Conservation (phyloP, 768 basidiomycete genomes). For the Saitozyma sp. region DNA sequence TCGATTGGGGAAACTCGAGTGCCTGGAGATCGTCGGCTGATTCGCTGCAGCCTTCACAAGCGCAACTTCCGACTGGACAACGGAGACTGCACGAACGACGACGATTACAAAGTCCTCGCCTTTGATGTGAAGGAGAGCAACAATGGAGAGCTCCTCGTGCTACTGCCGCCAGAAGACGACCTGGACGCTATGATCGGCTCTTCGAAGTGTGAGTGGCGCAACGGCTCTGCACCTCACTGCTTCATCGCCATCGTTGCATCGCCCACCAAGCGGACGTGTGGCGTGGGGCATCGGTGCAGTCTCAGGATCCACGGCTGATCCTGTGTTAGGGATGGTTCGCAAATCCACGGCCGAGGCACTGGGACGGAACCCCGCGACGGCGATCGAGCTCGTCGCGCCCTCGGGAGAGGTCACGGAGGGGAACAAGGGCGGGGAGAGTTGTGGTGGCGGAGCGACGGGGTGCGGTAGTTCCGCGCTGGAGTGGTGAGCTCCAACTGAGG, state of each 20-base stretch:
- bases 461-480: constrained; percentile 31
- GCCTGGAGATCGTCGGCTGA: neutral
- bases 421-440: constrained; percentile 5
- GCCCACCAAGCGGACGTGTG: too few species aligned
- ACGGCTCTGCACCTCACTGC: too few species aligned
- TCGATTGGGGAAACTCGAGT: too few species aligned
- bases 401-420: constrained; percentile 18
- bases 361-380: constrained; percentile 37
- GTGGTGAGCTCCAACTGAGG: constrained; percentile 8
- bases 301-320: too few species aligned
- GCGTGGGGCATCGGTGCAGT: too few species aligned
- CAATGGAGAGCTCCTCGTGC: constrained; percentile 56
- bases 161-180: constrained; percentile 60
- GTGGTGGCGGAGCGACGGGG: neutral
- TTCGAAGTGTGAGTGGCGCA: constrained; percentile 56
- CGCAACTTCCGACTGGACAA: constrained; percentile 63
- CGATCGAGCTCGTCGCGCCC: constrained; percentile 35
- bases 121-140: constrained; percentile 62
- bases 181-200: constrained; percentile 67
- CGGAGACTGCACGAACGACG: constrained; percentile 50
- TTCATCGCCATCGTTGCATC: too few species aligned
- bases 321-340: constrained; percentile 57
- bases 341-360: constrained; percentile 38
- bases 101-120: constrained; percentile 56
- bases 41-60: constrained; percentile 65